Evolutionary conservation across 208 protist genomes (phyloP), one percentile per base, ranked within the genome.

Genomic region (Trypanosoma scelopori): DNA sequence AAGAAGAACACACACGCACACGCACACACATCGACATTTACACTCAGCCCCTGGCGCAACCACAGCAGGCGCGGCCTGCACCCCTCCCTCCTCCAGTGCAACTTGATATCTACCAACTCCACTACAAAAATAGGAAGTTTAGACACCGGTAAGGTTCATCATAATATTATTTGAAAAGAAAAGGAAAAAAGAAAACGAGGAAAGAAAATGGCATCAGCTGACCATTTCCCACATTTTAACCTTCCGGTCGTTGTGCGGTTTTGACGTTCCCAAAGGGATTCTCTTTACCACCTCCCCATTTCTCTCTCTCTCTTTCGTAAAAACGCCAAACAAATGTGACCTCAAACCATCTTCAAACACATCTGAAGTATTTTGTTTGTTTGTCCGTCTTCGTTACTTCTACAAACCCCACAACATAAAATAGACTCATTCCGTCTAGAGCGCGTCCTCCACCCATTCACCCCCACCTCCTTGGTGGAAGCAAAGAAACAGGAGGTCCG

Each of bases 401-500:
- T 47, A 47, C 3, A 22, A 22, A 4, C 3, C 43, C 43, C 12
- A n/a, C 4, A 16, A 16, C n/a, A 47, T 3, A 47, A 47, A 47
- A 16, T 47, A 16, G 16, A 47, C n/a, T 3, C n/a, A 22, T 5
- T 47, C 43, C 4, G 6, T 47, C 32, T 37, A 37, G 9, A 37
- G 32, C 9, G 32, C 9, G 32, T 37, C 32, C 32, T 47, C n/a
- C 43, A 23, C 18, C n/a, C n/a, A 47, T 16, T 23, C 18, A 47
- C n/a, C n/a, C n/a, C n/a, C n/a, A n/a, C n/a, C n/a, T 47, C 43
- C 12, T n/a, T 22, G 45, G 1, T 22, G 39, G 47, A 30, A 41
- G 37, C 53, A 49, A 49, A 64, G 65, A 55, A 62, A 69, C 41
- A 56, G 62, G 53, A 63, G 35, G 42, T 57, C 51, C 1, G 1